phyloP scores from a whole-genome alignment of 2,329 filamentous ascomycete species.

The Immersiporthe knoxdaviesiana region DNA sequence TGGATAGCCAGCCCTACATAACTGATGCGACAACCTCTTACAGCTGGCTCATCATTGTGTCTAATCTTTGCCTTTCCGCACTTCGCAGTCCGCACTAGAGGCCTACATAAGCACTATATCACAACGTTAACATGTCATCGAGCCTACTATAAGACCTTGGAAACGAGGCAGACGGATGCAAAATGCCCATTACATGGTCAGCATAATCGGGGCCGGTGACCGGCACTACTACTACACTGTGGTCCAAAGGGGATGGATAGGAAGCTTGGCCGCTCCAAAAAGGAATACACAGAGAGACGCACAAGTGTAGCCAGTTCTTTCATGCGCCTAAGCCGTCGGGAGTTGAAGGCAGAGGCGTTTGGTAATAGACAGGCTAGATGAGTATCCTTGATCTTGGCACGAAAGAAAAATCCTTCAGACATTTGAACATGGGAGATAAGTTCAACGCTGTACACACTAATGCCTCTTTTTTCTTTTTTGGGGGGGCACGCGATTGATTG shows the following conservation, averaged over 20 bases:
- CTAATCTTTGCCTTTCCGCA: background rate
- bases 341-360: conserved; percentile 52
- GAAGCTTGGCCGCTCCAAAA: background rate
- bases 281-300: background rate
- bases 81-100: background rate
- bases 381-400: conserved; percentile 52
- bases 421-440: conserved; percentile 53
- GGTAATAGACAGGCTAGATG: conserved; percentile 57
- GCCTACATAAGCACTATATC: background rate
- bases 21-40: background rate
- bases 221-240: background rate
- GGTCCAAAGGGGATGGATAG: background rate
- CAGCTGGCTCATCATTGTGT: background rate
- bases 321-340: conserved; percentile 54
- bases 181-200: background rate
- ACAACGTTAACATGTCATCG: background rate
- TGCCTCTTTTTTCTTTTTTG: conserved; percentile 45
- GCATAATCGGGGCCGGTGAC: background rate
- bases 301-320: conserved; percentile 53
- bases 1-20: background rate
- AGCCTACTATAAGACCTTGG: background rate
- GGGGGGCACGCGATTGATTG: background rate
- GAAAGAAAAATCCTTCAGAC: conserved; percentile 59
- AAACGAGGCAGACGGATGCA: background rate
- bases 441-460: conserved; percentile 64